Percentiles rank a stretch among this genome's conserved stretches.
Conservation (phyloP, 768 basidiomycete genomes). For the Tubosaeta brunneosetosa region DNA sequence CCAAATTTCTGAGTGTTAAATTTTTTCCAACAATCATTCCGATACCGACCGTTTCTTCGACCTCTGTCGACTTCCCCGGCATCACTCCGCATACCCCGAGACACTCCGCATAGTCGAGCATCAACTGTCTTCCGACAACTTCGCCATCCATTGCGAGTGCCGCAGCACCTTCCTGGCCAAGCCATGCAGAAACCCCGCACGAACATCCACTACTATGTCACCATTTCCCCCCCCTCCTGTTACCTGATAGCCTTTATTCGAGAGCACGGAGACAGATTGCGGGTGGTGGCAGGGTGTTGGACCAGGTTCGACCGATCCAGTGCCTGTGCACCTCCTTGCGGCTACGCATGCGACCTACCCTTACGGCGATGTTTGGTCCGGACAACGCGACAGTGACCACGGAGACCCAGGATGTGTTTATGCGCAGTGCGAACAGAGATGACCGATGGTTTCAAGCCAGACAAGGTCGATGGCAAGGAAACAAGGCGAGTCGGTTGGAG, state of each 20-base stretch:
- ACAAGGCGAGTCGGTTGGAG: too few relatives aligned
- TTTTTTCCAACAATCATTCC: background rate
- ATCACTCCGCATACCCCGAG: background rate
- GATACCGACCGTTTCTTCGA: background rate
- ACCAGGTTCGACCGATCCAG: too few relatives aligned
- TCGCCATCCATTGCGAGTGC: background rate
- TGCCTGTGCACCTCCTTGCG: too few relatives aligned
- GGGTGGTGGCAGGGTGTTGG: background rate
- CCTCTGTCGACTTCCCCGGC: background rate
- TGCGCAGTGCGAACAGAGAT: too few relatives aligned
- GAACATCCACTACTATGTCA: background rate
- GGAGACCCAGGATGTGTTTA: too few relatives aligned
- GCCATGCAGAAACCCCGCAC: background rate
- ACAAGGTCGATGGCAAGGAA: too few relatives aligned
- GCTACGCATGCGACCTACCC: too few relatives aligned
- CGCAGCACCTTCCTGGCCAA: background rate
- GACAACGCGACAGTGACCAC: too few relatives aligned
- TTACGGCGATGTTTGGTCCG: too few relatives aligned
- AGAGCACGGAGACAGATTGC: background rate
- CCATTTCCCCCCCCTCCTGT: background rate
- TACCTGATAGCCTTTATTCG: background rate
- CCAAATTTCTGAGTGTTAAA: background rate
- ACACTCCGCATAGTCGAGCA: too few relatives aligned
- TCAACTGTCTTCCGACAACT: too few relatives aligned
- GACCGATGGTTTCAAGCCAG: too few relatives aligned